These are phyloP conservation scores for Vachellia pachyceras DNA, from an alignment of 306 rosid genomes.

Conservation along the genomic window DNA sequence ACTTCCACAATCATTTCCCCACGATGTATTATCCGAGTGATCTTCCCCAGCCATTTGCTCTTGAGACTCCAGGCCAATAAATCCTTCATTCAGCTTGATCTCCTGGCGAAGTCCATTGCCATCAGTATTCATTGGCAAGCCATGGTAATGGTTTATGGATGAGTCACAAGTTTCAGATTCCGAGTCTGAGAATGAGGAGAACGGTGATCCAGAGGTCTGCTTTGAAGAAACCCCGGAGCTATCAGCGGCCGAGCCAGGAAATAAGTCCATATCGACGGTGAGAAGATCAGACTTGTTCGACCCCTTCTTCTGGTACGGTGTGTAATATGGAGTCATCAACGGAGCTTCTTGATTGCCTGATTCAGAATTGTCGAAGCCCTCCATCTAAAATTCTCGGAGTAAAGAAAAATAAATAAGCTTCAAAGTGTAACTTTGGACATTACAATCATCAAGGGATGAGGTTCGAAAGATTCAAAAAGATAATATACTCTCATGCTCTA, in stretches of 20 bases:
- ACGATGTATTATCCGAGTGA: not conserved
- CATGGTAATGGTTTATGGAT: slow-evolving; percentile 34
- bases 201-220: slow-evolving; percentile 51
- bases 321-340: slow-evolving; percentile 27
- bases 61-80: slow-evolving; percentile 46
- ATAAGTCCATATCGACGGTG: not conserved
- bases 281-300: not conserved
- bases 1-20: slow-evolving; percentile 26
- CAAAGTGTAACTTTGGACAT: not conserved
- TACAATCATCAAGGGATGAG: slow-evolving; percentile 6
- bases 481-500: not conserved
- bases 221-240: slow-evolving; percentile 3
- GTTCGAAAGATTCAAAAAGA: not conserved
- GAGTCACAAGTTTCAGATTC: slow-evolving; percentile 48
- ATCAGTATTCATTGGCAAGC: slow-evolving; percentile 43
- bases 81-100: slow-evolving; percentile 48
- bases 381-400: slow-evolving; percentile 45
- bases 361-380: slow-evolving; percentile 46
- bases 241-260: not conserved
- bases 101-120: slow-evolving; percentile 41
- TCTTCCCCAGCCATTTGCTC: slow-evolving; percentile 33
- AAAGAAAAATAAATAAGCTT: not conserved
- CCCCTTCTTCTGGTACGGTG: not conserved
- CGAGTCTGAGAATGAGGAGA: slow-evolving; percentile 59
- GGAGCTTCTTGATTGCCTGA: slow-evolving; percentile 41